A percentile compares a stretch with the other conserved stretches of the same genome.
Conservation (phyloP, 2,329 filamentous ascomycete genomes). For the Calonectria pauciramosa region DNA sequence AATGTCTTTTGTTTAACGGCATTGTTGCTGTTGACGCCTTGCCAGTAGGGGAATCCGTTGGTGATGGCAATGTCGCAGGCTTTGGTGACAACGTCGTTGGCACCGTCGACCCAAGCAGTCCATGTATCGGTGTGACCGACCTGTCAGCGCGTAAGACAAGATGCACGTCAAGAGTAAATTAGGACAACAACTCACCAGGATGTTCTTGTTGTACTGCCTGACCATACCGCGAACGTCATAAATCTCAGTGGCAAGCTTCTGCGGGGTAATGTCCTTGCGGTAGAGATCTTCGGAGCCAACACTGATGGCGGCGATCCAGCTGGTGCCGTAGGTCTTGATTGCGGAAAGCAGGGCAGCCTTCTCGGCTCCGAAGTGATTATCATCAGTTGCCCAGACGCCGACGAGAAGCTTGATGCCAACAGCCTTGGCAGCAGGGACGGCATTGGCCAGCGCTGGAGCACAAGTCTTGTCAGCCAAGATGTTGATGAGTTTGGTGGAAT, state of each 20-base stretch:
- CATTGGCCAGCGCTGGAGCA: constrained; percentile 37
- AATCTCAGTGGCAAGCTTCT: constrained; percentile 42
- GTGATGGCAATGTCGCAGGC: constrained; percentile 41
- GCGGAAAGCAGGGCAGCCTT: constrained; percentile 42
- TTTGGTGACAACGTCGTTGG: constrained; percentile 42
- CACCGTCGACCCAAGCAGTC: constrained; percentile 43
- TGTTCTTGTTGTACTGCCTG: constrained; percentile 38
- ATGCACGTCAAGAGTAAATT: neutral
- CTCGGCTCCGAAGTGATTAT: constrained; percentile 40
- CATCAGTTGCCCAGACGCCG: constrained; percentile 41
- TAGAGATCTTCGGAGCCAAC: constrained; percentile 43
- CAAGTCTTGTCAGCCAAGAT: constrained; percentile 3
- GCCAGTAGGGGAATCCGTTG: constrained; percentile 44
- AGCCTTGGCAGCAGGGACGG: constrained; percentile 43
- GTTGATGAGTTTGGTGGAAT: neutral
- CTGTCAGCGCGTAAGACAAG: constrained; percentile 22
- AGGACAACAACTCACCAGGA: constrained; percentile 27
- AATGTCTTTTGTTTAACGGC: constrained; percentile 42
- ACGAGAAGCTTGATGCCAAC: constrained; percentile 42
- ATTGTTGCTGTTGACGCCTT: constrained; percentile 41
- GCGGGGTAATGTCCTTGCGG: constrained; percentile 39
- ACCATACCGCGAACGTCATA: constrained; percentile 45
- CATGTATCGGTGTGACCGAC: constrained; percentile 44
- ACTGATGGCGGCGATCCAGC: constrained; percentile 41
- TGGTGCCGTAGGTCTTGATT: constrained; percentile 42